Conservation (phyloP, 2,329 filamentous ascomycete genomes). For the Botrytis cinerea region DNA sequence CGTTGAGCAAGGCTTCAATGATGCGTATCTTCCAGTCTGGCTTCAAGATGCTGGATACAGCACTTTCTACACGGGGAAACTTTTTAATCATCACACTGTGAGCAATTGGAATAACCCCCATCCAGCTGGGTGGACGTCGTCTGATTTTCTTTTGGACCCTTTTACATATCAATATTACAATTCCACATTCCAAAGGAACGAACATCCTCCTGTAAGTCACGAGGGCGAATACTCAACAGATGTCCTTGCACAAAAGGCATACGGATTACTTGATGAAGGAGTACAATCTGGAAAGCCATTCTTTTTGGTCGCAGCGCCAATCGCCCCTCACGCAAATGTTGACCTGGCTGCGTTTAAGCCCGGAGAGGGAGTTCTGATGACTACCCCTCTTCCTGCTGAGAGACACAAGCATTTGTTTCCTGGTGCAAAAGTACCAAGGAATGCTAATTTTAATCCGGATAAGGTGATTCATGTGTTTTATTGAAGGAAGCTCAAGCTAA, state of each 20-base stretch:
- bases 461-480: conserved; percentile 44
- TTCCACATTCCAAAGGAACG: conserved; percentile 62
- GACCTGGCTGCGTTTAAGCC: conserved; percentile 19
- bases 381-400: conserved; percentile 57
- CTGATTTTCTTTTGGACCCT: conserved; percentile 63
- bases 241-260: conserved; percentile 59
- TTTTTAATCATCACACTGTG: conserved; percentile 64
- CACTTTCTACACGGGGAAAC: conserved; percentile 74
- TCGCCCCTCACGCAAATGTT: conserved; percentile 65
- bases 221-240: conserved; percentile 53
- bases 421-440: conserved; percentile 60
- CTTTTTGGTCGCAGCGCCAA: conserved; percentile 66
- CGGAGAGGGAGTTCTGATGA: conserved; percentile 40
- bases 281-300: conserved; percentile 58
- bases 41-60: conserved; percentile 68
- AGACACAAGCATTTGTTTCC: conserved; percentile 64
- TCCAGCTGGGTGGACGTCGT: conserved; percentile 59
- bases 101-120: conserved; percentile 62
- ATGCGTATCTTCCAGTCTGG: conserved; percentile 70
- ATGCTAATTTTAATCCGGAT: conserved; percentile 66
- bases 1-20: conserved; percentile 62
- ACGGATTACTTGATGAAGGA: conserved; percentile 63
- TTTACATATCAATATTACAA: conserved; percentile 70
- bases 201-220: conserved; percentile 55
- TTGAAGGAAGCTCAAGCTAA: not conserved